These are phyloP conservation scores for Stephanodiscus minutulus DNA, from an alignment of 108 stramenopile genomes.

Conservation along the genomic window DNA sequence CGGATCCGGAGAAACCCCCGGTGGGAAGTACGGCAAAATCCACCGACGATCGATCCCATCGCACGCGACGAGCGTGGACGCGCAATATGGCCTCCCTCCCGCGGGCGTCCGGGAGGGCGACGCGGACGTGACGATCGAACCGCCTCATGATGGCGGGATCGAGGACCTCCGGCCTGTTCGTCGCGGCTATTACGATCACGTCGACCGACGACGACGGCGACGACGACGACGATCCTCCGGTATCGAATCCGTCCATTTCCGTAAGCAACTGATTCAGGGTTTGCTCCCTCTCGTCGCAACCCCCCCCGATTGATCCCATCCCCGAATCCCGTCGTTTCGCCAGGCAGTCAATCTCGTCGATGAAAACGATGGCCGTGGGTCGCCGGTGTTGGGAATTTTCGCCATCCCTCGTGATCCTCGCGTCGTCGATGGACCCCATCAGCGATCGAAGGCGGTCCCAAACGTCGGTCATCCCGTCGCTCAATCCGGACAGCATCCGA, in stretches of 20 bases:
- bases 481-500: slow-evolving; percentile 11
- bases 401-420: background rate
- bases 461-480: slow-evolving; percentile 47
- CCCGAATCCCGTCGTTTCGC: slow-evolving; percentile 71
- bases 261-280: slow-evolving; percentile 94
- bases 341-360: slow-evolving; percentile 97
- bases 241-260: slow-evolving; percentile 94
- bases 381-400: slow-evolving; percentile 13
- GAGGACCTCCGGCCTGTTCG: slow-evolving; percentile 86
- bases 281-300: slow-evolving; percentile 92
- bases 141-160: slow-evolving; percentile 95
- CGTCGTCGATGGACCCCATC: slow-evolving; percentile 11
- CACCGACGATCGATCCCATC: slow-evolving; percentile 45
- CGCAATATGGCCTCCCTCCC: slow-evolving; percentile 88
- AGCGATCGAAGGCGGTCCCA: slow-evolving; percentile 66
- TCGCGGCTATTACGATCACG: slow-evolving; percentile 95
- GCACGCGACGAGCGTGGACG: slow-evolving; percentile 75
- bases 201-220: slow-evolving; percentile 41
- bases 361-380: slow-evolving; percentile 89
- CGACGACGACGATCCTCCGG: slow-evolving; percentile 26
- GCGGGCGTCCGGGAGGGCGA: slow-evolving; percentile 79
- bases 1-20: slow-evolving; percentile 73
- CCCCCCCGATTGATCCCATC: slow-evolving; percentile 47
- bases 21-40: slow-evolving; percentile 58
- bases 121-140: slow-evolving; percentile 93